Evolutionary conservation across 1,284 basidiomycete species (phyloP).

Genomic region (Fomes fomentarius): DNA sequence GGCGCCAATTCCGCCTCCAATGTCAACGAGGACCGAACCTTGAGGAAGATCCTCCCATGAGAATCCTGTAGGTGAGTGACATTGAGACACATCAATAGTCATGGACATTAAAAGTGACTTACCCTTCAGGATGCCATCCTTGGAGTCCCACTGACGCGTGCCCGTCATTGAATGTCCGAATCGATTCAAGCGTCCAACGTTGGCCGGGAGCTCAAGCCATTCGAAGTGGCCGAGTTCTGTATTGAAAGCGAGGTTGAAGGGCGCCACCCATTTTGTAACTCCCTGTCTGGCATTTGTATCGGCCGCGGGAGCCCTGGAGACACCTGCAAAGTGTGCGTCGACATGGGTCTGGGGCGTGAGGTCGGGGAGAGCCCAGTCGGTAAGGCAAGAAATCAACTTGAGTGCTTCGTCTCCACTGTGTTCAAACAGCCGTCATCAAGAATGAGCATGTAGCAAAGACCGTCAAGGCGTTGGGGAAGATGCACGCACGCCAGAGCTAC

Average conservation of each 20-base stretch:
- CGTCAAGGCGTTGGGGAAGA: slow-evolving; percentile 29
- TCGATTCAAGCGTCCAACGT: slow-evolving; percentile 22
- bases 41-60: slow-evolving; percentile 60
- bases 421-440: too few species aligned
- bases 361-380: slow-evolving; percentile 20
- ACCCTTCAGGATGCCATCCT: slow-evolving; percentile 28
- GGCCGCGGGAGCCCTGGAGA: neutral
- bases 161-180: slow-evolving; percentile 33
- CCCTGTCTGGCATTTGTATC: slow-evolving; percentile 18
- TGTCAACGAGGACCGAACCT: slow-evolving; percentile 61
- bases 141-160: slow-evolving; percentile 26
- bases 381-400: slow-evolving; percentile 19
- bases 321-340: slow-evolving; percentile 2
- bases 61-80: slow-evolving; percentile 52
- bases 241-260: slow-evolving; percentile 31
- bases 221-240: slow-evolving; percentile 27
- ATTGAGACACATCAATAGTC: too few species aligned
- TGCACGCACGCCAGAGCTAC: slow-evolving; percentile 3
- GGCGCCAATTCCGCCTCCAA: slow-evolving; percentile 76
- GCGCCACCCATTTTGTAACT: slow-evolving; percentile 34
- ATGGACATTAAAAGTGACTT: too few species aligned
- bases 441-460: too few species aligned
- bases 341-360: neutral
- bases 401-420: slow-evolving; percentile 18
- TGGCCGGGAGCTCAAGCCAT: slow-evolving; percentile 31